These are phyloP conservation scores for Tephrocybe rancida DNA, from an alignment of 768 basidiomycete genomes.

Conservation along the genomic window DNA sequence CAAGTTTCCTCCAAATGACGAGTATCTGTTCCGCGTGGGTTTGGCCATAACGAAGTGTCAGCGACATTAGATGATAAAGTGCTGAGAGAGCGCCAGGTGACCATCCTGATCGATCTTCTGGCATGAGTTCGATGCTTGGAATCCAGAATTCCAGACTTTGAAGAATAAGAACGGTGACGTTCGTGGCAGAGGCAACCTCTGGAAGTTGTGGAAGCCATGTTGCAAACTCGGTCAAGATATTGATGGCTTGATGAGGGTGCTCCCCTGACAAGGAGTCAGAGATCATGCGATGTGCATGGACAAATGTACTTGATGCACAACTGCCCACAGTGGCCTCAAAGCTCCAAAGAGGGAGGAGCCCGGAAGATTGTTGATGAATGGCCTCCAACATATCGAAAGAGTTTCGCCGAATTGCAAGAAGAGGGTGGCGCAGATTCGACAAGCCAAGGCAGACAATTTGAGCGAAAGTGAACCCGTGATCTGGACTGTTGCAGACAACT, in stretches of 20 bases:
- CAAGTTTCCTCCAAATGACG: constrained; percentile 77
- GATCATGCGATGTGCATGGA: constrained; percentile 77
- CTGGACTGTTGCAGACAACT: constrained; percentile 55
- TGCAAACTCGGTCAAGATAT: constrained; percentile 71
- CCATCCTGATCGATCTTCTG: constrained; percentile 55
- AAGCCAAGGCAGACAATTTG: constrained; percentile 79
- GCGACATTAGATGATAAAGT: constrained; percentile 80
- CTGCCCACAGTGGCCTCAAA: constrained; percentile 78
- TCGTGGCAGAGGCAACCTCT: constrained; percentile 45
- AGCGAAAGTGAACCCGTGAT: constrained; percentile 68
- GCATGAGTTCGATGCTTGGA: constrained; percentile 69
- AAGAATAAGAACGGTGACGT: constrained; percentile 59
- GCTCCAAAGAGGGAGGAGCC: constrained; percentile 66
- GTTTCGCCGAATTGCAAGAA: constrained; percentile 61
- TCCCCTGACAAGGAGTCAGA: constrained; percentile 80
- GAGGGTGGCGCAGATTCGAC: constrained; percentile 81
- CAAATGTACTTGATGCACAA: constrained; percentile 72
- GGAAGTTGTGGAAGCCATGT: constrained; percentile 72
- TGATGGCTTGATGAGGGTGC: constrained; percentile 64
- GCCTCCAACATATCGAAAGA: constrained; percentile 80
- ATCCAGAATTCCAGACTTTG: constrained; percentile 88
- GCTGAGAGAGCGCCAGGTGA: constrained; percentile 63
- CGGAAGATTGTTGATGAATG: constrained; percentile 69
- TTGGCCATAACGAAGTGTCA: constrained; percentile 76
- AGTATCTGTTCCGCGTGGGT: constrained; percentile 80